Percentiles rank a stretch among this genome's conserved stretches.
phyloP scores from a whole-genome alignment of 225 moss, liverwort and hornwort species.

The Asterella californica region DNA sequence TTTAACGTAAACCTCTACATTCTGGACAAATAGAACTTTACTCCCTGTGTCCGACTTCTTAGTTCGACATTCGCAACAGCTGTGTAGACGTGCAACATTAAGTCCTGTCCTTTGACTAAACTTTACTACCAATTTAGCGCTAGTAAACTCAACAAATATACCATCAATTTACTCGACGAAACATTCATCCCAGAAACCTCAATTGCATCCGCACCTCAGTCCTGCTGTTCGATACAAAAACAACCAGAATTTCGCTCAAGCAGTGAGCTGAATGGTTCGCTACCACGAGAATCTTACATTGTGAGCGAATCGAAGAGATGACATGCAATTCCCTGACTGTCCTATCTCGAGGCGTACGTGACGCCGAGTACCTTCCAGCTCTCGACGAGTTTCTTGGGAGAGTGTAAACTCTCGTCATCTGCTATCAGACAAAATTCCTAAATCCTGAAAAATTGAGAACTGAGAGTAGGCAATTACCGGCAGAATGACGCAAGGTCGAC shows the following conservation, averaged over 20 bases:
- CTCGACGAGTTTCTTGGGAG: neutral
- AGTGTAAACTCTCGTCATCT: neutral
- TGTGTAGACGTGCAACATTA: no score
- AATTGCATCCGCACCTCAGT: no score
- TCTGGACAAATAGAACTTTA: no score
- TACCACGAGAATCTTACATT: neutral
- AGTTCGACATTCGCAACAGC: no score
- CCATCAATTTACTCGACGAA: no score
- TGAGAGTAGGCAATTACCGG: slow-evolving; percentile 49
- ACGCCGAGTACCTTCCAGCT: neutral
- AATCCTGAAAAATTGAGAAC: neutral
- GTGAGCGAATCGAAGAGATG: neutral
- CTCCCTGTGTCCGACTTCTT: no score
- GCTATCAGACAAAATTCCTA: neutral
- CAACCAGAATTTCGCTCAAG: neutral
- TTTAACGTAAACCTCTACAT: no score
- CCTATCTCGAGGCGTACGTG: neutral
- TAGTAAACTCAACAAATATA: no score
- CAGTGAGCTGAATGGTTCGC: neutral
- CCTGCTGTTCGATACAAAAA: no score
- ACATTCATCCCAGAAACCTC: no score
- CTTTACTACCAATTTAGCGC: no score
- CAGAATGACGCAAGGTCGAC: slow-evolving; percentile 74
- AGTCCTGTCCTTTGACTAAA: no score
- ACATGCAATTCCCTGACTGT: neutral